These are phyloP conservation scores for Ascoidea tarda DNA, from an alignment of 805 yeast genomes.

Conservation along the genomic window DNA sequence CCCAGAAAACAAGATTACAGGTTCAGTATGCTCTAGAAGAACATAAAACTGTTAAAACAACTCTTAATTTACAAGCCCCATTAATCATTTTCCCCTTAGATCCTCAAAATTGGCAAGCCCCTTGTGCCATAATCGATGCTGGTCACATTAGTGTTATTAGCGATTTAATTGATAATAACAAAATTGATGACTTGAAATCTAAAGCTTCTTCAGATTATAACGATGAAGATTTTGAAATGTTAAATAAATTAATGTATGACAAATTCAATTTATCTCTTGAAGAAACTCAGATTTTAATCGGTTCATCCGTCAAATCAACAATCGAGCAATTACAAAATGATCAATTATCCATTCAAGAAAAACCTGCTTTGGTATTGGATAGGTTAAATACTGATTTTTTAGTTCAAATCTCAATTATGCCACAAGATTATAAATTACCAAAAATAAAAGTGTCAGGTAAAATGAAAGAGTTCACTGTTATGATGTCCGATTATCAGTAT, in stretches of 20 bases:
- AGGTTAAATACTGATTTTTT: constrained; percentile 59
- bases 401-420: constrained; percentile 75
- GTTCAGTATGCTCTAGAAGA: constrained; percentile 88
- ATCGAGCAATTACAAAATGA: constrained; percentile 51
- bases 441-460: constrained; percentile 61
- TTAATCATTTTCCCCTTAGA: constrained; percentile 76
- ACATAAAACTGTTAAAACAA: constrained; percentile 78
- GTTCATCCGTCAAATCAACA: constrained; percentile 66
- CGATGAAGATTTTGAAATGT: constrained; percentile 57
- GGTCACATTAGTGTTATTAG: constrained; percentile 83
- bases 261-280: constrained; percentile 62
- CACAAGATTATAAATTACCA: constrained; percentile 64
- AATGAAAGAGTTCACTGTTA: constrained; percentile 56
- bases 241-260: constrained; percentile 80
- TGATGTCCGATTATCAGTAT: constrained; percentile 81
- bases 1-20: constrained; percentile 83
- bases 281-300: constrained; percentile 82
- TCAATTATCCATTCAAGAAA: constrained; percentile 13
- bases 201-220: constrained; percentile 34
- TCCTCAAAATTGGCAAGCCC: constrained; percentile 65
- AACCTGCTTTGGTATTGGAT: constrained; percentile 49
- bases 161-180: constrained; percentile 60
- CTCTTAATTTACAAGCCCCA: constrained; percentile 89
- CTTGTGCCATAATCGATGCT: constrained; percentile 87
- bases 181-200: constrained; percentile 54